phyloP scores from a whole-genome alignment of 2,329 filamentous ascomycete genomes.

The Ceratocystis cacaofunesta region DNA sequence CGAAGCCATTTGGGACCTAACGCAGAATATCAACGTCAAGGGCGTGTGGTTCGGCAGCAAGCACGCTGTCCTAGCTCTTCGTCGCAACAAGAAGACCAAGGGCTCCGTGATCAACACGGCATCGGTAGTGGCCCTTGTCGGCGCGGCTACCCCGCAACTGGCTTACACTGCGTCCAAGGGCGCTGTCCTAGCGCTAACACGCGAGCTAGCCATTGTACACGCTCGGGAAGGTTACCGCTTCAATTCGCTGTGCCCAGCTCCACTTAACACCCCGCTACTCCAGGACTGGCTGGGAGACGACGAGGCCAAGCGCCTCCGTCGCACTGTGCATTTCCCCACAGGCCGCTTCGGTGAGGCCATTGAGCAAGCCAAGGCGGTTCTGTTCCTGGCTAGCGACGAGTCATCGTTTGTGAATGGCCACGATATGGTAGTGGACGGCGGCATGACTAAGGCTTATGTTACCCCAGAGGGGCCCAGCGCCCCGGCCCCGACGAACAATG shows the following conservation, averaged over 20 bases:
- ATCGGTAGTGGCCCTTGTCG: conserved; percentile 74
- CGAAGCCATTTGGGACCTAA: conserved; percentile 87
- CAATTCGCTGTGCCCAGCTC: conserved; percentile 80
- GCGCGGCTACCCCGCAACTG: conserved; percentile 73
- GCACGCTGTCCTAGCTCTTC: conserved; percentile 68
- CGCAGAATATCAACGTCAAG: conserved; percentile 91
- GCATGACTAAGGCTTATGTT: conserved; percentile 44
- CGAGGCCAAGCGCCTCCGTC: conserved; percentile 50
- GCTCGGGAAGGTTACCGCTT: conserved; percentile 79
- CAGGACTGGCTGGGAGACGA: conserved; percentile 68
- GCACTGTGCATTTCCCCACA: conserved; percentile 61
- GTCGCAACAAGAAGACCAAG: conserved; percentile 61
- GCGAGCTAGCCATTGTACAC: conserved; percentile 83
- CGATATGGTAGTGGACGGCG: conserved; percentile 59
- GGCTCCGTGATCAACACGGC: conserved; percentile 87
- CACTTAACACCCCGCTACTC: conserved; percentile 70
- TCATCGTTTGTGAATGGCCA: conserved; percentile 58
- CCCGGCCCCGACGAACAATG: conserved; percentile 44
- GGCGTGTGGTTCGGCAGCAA: conserved; percentile 96
- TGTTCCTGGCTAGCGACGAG: conserved; percentile 63
- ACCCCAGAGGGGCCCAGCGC: conserved; percentile 21
- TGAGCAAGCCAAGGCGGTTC: conserved; percentile 59
- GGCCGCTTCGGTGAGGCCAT: conserved; percentile 65
- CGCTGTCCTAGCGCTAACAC: conserved; percentile 75
- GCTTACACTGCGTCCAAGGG: conserved; percentile 93